A percentile compares a stretch with the other conserved stretches of the same genome.
These are phyloP conservation scores for Oryza meyeriana DNA, from an alignment of 176 grass and related monocot species.

Conservation along the genomic window DNA sequence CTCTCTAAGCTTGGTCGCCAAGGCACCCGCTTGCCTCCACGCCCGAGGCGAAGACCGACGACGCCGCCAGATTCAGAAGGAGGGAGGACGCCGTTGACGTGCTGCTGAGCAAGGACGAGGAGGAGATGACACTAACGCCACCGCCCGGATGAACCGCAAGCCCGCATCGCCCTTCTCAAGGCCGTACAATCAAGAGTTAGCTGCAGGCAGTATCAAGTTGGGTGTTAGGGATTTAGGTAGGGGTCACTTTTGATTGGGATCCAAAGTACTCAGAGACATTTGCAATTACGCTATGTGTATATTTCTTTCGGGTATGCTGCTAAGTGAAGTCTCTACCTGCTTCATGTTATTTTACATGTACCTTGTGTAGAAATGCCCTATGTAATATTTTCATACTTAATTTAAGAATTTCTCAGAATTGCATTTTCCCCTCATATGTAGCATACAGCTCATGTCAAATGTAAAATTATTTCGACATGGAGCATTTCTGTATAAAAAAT, in stretches of 20 bases:
- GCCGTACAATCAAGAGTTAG: too few species aligned
- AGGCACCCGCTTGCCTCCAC: too few species aligned
- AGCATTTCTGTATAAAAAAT: neutral
- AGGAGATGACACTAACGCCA: too few species aligned
- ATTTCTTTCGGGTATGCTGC: neutral
- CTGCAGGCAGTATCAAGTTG: too few species aligned
- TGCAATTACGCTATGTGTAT: neutral
- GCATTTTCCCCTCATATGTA: neutral
- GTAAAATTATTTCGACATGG: neutral
- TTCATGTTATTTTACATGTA: neutral
- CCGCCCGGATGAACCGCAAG: too few species aligned
- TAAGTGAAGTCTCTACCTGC: neutral
- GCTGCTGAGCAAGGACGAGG: too few species aligned
- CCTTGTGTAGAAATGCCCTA: neutral
- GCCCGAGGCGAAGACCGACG: too few species aligned
- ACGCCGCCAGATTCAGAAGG: too few species aligned
- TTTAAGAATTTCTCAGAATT: neutral
- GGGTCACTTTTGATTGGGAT: neutral
- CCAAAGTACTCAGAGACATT: neutral
- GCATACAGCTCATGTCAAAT: neutral
- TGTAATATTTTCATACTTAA: neutral
- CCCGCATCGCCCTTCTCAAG: too few species aligned
- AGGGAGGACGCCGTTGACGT: too few species aligned
- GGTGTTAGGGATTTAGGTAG: constrained; percentile 11
- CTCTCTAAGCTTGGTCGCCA: too few species aligned